Base-by-base conservation (phyloP, 257 asterid species). In the Przewalskia tangutica region DNA sequence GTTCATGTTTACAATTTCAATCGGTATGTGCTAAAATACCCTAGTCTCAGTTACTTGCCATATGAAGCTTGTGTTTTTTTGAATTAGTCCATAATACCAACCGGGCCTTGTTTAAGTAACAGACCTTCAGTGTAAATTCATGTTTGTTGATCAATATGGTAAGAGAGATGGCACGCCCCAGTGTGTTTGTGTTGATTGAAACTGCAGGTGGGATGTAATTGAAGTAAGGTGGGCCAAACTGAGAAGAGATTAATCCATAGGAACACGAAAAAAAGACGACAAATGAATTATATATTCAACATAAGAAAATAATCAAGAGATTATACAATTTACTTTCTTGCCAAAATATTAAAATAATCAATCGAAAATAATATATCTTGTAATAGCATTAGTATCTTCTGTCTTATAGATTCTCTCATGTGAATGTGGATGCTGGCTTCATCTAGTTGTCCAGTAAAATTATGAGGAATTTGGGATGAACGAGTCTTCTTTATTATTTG, bases 401-500 rank as follows among this genome's bases (percentile, higher is more conserved):
- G 12, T 16, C 9, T 20, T 42, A 70, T 9, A 40, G 59, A 71
- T 46, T 20, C 79, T 51, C 18, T 71, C 42, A 46, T 13, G 77
- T 48, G 27, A 20, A 46, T 80, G 73, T 79, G 78, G 65, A 58
- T 56, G 11, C 32, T 68, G 50, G 40, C 18, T 82, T 56, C 65
- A 46, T 51, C 77, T 53, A 9, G 73, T 6, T 53, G 76, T 77
- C 38, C 66, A 50, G 65, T 56, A 62, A 84, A 77, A 76, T 68
- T 27, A 14, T 82, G 32, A 44, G 38, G 78, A 71, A 18, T 71
- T 46, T 58, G 81, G 44, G 76, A 64, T 53, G 81, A 71, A 20
- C 48, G 83, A 18, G 34, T 77, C 54, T 53, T 67, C 51, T 68
- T 80, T n/a, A 79, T 20, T 42, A 65, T 86, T 78, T 83, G 67